Percentiles rank a stretch among this genome's conserved stretches.
Conservation (phyloP, 768 basidiomycete species). For the Chalciporus piperatus region DNA sequence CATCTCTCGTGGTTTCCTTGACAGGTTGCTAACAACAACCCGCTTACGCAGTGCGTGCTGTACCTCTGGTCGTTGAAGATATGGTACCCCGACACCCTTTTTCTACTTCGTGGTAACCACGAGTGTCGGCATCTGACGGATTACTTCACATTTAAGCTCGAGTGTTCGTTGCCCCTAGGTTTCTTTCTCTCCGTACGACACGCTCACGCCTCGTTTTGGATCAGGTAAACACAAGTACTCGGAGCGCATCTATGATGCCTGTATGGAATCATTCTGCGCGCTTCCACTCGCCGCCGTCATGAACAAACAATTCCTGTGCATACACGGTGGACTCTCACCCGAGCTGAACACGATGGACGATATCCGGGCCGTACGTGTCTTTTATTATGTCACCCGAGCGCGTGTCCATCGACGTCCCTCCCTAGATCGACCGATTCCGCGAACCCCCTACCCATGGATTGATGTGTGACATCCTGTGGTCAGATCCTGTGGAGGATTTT, state of each 20-base stretch:
- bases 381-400: not conserved
- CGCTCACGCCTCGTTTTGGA: constrained; percentile 3
- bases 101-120: constrained; percentile 96
- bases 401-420: not conserved
- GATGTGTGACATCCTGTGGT: constrained; percentile 99
- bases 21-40: constrained; percentile 1
- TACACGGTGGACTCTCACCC: constrained; percentile 95
- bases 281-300: constrained; percentile 95
- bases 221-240: constrained; percentile 99
- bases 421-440: constrained; percentile 93
- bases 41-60: constrained; percentile 72
- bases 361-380: constrained; percentile 67
- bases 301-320: constrained; percentile 99
- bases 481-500: constrained; percentile 97
- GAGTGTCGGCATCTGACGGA: constrained; percentile 98
- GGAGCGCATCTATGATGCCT: constrained; percentile 92
- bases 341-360: constrained; percentile 96
- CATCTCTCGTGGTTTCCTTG: not conserved
- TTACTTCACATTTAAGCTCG: constrained; percentile 98
- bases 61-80: constrained; percentile 99
- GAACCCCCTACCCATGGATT: constrained; percentile 96
- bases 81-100: constrained; percentile 97
- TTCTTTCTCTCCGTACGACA: not conserved
- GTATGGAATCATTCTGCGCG: constrained; percentile 96
- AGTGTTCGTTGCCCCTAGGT: constrained; percentile 59